phyloP scores from a whole-genome alignment of 169 alveolate species.

The Plasmodium coatneyi region DNA sequence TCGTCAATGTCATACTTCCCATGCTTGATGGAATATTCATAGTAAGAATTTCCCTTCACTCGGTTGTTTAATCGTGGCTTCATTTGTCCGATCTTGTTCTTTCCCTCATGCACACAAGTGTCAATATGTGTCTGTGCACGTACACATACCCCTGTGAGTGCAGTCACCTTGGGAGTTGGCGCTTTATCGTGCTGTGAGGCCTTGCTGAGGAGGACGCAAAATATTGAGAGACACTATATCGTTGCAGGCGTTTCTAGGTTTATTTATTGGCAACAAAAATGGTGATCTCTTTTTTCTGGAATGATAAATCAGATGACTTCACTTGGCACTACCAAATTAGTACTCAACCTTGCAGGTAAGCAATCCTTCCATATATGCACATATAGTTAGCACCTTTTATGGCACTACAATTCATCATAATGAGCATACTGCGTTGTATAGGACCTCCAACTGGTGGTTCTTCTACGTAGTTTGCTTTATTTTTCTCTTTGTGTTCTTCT shows the following conservation, averaged over 20 bases:
- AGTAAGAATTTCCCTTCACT: slow-evolving; percentile 44
- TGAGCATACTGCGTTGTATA: background rate
- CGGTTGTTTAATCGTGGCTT: slow-evolving; percentile 35
- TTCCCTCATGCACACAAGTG: background rate
- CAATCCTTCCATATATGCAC: background rate
- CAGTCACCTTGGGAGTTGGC: background rate
- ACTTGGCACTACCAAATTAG: background rate
- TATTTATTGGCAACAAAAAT: background rate
- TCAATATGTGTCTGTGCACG: background rate
- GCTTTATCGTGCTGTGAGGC: background rate
- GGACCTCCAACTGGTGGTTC: background rate
- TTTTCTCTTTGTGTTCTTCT: background rate
- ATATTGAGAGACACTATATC: background rate
- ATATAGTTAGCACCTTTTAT: background rate
- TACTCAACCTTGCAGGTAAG: background rate
- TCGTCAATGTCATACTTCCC: slow-evolving; percentile 21
- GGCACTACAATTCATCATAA: background rate
- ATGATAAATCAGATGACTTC: background rate
- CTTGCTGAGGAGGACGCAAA: background rate
- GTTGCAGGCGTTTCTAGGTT: background rate
- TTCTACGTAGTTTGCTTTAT: background rate
- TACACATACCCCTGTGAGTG: background rate
- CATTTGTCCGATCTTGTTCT: background rate
- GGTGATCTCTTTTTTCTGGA: background rate
- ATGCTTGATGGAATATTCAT: slow-evolving; percentile 33